Evolutionary conservation across 805 yeast genomes (phyloP).

Genomic region (Torulaspora gathmanii): DNA sequence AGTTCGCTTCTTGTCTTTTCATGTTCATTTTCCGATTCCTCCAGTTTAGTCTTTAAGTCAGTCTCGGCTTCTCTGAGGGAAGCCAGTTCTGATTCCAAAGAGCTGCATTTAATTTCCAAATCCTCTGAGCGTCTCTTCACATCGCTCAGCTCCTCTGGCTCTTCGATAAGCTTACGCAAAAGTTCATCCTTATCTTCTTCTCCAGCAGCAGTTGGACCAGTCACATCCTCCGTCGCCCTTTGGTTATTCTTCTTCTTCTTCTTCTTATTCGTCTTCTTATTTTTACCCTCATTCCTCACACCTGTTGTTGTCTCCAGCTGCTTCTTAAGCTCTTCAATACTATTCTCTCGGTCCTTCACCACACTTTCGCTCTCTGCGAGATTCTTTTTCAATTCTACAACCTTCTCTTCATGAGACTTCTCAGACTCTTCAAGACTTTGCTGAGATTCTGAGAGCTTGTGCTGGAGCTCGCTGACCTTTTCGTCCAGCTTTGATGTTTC

Average conservation of each 20-base stretch:
- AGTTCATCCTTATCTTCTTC: slow-evolving; percentile 6
- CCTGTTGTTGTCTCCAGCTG: neutral
- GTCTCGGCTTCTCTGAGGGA: slow-evolving; percentile 2
- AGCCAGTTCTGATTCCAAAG: slow-evolving; percentile 13
- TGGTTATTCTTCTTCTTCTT: slow-evolving; percentile 5
- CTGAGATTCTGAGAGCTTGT: neutral
- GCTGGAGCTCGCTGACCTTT: slow-evolving; percentile 3
- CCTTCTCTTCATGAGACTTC: slow-evolving; percentile 2
- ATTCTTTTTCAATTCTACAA: neutral
- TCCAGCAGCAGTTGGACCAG: neutral
- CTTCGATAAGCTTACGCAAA: slow-evolving; percentile 13
- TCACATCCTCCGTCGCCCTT: neutral
- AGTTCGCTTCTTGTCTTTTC: slow-evolving; percentile 21
- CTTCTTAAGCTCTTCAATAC: slow-evolving; percentile 3
- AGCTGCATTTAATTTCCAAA: slow-evolving; percentile 21
- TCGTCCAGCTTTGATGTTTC: neutral
- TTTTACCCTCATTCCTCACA: slow-evolving; percentile 4
- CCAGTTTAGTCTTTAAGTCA: slow-evolving; percentile 3
- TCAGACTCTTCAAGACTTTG: neutral
- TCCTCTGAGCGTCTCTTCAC: slow-evolving; percentile 13
- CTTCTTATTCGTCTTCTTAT: slow-evolving; percentile 7
- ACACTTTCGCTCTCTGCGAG: neutral
- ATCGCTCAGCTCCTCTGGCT: slow-evolving; percentile 17
- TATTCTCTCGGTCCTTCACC: slow-evolving; percentile 1
- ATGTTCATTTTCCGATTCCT: slow-evolving; percentile 12